These are phyloP conservation scores for Tardiomyces blankii DNA, from an alignment of 1,139 yeast species.

Conservation along the genomic window DNA sequence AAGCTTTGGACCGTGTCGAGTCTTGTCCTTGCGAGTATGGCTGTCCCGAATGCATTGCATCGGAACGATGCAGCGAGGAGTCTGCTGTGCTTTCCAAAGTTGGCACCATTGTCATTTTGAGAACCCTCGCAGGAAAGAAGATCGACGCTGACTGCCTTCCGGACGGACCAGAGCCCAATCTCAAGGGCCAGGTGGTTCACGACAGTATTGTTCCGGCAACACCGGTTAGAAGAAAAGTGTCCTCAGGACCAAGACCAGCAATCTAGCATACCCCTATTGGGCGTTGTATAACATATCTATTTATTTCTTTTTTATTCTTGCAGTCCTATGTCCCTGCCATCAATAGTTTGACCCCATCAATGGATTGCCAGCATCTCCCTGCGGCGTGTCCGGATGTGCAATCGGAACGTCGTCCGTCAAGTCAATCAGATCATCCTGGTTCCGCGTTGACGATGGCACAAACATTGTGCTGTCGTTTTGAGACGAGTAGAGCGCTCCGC, in stretches of 20 bases:
- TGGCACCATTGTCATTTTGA: conserved; percentile 67
- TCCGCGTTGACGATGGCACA: background rate
- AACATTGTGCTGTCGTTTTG: background rate
- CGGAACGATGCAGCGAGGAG: conserved; percentile 67
- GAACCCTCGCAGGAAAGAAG: conserved; percentile 30
- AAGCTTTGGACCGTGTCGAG: conserved; percentile 47
- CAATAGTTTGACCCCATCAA: background rate
- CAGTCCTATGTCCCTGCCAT: background rate
- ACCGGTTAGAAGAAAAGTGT: background rate
- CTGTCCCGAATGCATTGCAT: conserved; percentile 80
- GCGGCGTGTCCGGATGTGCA: background rate
- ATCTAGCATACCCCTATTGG: too few relatives aligned
- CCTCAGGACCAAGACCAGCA: background rate
- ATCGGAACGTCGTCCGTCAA: background rate
- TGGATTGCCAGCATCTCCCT: background rate
- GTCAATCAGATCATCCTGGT: background rate
- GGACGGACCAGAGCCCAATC: conserved; percentile 76
- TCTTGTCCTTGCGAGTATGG: conserved; percentile 77
- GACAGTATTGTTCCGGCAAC: conserved; percentile 49
- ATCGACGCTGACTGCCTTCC: conserved; percentile 45
- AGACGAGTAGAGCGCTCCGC: background rate
- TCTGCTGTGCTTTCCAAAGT: conserved; percentile 78
- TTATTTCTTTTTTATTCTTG: background rate
- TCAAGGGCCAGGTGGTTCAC: conserved; percentile 46
- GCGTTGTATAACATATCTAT: conserved; percentile 17